Evolutionary conservation across 2,329 filamentous ascomycete species (phyloP), one percentile per base, ranked within the genome.

Genomic region (Trichoderma asperellum): DNA sequence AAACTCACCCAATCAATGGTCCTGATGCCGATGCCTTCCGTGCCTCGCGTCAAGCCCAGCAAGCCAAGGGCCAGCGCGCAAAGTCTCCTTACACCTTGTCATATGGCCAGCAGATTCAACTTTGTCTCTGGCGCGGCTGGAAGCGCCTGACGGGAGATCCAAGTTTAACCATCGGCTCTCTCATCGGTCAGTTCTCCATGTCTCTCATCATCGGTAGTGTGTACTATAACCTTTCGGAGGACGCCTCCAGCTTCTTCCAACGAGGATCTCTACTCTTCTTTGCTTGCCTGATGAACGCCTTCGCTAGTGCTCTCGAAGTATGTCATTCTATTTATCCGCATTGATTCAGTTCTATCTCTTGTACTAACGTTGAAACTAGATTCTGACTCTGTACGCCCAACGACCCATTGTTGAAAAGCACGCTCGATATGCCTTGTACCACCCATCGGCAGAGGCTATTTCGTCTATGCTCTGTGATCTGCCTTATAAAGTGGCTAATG

Each of bases 391-490:
- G 5, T 97, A 96, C 77, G 88, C 92, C 2, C 94, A 97, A 86
- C 91, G 94, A 47, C 91, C 92, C 1, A 97, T 97, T 74, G 93
- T 97, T 70, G 93, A 97, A 77, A 97, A 97, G 78, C 94, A 97
- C 74, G 83, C 86, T 68, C 89, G 91, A 69, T 97, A 97, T 77
- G 93, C 94, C 21, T 85, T 97, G 21, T 97, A 97, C 75, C 94
- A 97, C 75, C 93, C 94, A 0, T 94, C 91, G 11, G 91, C 93
- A 18, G 94, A 97, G 84, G 92, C 93, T n/a, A 85, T 93, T 70
- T 89, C 92, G 0, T 96, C 92, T 11, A 96, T 97, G 91, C 80
- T 97, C 35, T 91, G 88, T 71, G 94, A 97, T 74, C 81, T 97
- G 80, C 94, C 94, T 0, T 93, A 93, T 80, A 97, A 81, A 73